Evolutionary conservation across 805 yeast species (phyloP).

Genomic region (Cyberlindnera samutprakarnensis): DNA sequence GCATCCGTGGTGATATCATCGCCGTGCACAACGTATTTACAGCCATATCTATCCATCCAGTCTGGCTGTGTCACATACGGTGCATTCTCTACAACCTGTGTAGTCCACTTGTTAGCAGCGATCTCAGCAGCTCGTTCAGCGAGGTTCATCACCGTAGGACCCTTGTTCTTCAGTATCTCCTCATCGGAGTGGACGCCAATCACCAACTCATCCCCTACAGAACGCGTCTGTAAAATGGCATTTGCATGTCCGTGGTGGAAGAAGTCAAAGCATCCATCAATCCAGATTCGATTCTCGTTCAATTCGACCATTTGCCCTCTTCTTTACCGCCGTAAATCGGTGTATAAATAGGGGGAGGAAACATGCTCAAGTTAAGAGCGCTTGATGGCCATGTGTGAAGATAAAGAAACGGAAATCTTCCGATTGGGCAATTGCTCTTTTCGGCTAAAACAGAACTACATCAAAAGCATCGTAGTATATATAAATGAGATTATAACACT

Average conservation of each 20-base stretch:
- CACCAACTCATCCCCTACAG: slow-evolving; percentile 62
- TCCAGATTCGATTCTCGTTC: slow-evolving; percentile 57
- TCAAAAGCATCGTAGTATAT: no score
- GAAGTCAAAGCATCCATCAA: slow-evolving; percentile 97
- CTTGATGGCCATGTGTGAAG: no score
- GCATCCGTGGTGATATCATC: slow-evolving; percentile 98
- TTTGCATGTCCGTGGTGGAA: slow-evolving; percentile 99
- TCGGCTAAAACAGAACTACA: no score
- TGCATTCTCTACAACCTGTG: slow-evolving; percentile 62
- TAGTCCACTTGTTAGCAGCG: slow-evolving; percentile 85
- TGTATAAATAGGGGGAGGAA: neutral
- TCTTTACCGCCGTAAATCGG: no score
- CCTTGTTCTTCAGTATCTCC: slow-evolving; percentile 76
- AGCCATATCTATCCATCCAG: slow-evolving; percentile 58
- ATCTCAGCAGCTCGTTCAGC: slow-evolving; percentile 81
- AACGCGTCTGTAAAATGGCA: slow-evolving; percentile 89
- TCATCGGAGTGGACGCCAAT: slow-evolving; percentile 94
- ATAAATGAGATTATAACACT: no score
- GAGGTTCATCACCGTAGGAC: slow-evolving; percentile 87
- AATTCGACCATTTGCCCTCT: no score
- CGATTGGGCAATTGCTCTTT: no score
- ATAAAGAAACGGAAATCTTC: no score
- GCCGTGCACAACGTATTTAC: slow-evolving; percentile 95
- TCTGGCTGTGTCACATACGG: slow-evolving; percentile 90
- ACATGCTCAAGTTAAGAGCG: neutral